Evolutionary conservation across 1,284 basidiomycete species (phyloP).

Genomic region (Flammula alnicola): DNA sequence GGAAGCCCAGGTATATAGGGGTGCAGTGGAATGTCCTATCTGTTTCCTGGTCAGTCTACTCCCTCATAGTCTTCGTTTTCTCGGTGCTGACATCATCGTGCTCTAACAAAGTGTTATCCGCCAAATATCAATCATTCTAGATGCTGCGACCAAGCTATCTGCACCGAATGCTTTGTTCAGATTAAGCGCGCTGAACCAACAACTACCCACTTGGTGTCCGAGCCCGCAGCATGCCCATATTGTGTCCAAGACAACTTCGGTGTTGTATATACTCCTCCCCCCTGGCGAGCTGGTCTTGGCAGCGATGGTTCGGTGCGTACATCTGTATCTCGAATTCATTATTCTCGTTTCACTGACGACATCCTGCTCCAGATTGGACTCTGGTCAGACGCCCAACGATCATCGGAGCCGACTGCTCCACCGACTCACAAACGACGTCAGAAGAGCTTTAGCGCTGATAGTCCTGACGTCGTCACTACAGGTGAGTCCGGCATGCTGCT

Average conservation of each 20-base stretch:
- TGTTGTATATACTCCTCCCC: slow-evolving; percentile 86
- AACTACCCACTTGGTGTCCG: slow-evolving; percentile 89
- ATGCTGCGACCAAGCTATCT: slow-evolving; percentile 98
- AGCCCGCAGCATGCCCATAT: slow-evolving; percentile 95
- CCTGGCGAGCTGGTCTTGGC: slow-evolving; percentile 76
- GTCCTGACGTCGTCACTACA: slow-evolving; percentile 88
- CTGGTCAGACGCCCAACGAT: slow-evolving; percentile 50
- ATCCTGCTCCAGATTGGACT: slow-evolving; percentile 28
- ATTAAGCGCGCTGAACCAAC: slow-evolving; percentile 97
- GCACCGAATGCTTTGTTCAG: slow-evolving; percentile 99
- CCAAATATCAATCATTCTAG: slow-evolving; percentile 95
- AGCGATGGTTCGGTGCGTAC: slow-evolving; percentile 67
- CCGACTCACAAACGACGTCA: slow-evolving; percentile 73
- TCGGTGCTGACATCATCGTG: slow-evolving; percentile 31
- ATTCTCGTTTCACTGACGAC: slow-evolving; percentile 7
- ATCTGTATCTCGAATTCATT: slow-evolving; percentile 8
- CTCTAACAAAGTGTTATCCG: slow-evolving; percentile 90
- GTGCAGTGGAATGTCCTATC: slow-evolving; percentile 97
- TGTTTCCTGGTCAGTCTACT: slow-evolving; percentile 88
- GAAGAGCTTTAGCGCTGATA: slow-evolving; percentile 78
- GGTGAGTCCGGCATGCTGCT: slow-evolving; percentile 48
- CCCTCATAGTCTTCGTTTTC: slow-evolving; percentile 12
- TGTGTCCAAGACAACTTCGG: slow-evolving; percentile 98
- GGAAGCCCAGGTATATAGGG: slow-evolving; percentile 82
- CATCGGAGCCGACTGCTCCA: slow-evolving; percentile 29